Evolutionary conservation across 768 basidiomycete genomes (phyloP), one percentile per base, ranked within the genome.

Genomic region (Tylopilus sp.): DNA sequence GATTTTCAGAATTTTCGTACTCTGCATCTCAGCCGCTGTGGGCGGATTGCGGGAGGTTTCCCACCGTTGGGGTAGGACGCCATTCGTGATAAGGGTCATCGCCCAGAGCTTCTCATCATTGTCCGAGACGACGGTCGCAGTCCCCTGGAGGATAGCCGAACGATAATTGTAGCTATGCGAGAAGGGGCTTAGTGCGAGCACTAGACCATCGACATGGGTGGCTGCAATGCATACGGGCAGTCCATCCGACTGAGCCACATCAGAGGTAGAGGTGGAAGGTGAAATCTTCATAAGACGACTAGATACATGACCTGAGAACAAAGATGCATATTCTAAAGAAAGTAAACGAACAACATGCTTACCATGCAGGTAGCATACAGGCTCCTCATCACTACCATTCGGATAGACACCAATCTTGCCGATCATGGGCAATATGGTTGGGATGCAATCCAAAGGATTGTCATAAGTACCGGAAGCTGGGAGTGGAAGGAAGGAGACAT

Each of bases 271-370:
- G 3, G 39, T 10, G 9, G 40, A 10, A 3, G 53, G 11, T 0
- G 62, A 44, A 38, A 65, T 48, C 50, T 65, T 64, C 62, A 65
- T 65, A 20, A 64, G 63, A 23, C 62, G 59, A 22, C 63, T 64
- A 12, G 62, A 65, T 3, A 46, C 26, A 40, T 64, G 50, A 6
- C 62, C 62, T 65, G 38, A 6, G 36, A 40, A 35, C 33, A 23
- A 18, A 40, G 18, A 5, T 31, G 21, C 0, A 30, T 8, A 1
- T n/a, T 31, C 7, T 22, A 30, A 22, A 21, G 28, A 8, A 15
- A 9, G 31, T 18, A 10, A 1, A 12, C 23, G 26, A 0, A 4
- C 2, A 20, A 15, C 18, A 22, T 21, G 22, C 62, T 48, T 15
- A 62, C 63, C 62, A 8, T 64, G 62, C 2, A 65, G 53, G 47